Evolutionary conservation across 805 yeast genomes (phyloP).

Genomic region (Starmerella vitae): DNA sequence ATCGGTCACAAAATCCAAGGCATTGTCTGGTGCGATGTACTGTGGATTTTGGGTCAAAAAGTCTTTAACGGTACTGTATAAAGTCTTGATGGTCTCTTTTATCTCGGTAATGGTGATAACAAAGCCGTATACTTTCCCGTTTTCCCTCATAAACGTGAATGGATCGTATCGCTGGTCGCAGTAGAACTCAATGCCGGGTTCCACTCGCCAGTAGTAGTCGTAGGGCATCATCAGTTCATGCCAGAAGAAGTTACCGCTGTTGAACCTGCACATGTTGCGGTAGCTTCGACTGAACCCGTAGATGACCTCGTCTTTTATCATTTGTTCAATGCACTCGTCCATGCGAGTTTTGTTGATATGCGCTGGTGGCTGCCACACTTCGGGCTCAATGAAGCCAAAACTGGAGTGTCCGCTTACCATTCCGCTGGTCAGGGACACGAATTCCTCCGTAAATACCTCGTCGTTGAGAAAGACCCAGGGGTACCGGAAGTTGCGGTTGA

Average conservation of each 20-base stretch:
- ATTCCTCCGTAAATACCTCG: constrained; percentile 69
- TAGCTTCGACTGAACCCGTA: constrained; percentile 57
- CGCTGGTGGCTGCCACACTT: constrained; percentile 69
- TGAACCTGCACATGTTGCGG: constrained; percentile 91
- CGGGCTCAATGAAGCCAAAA: constrained; percentile 68
- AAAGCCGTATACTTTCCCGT: constrained; percentile 73
- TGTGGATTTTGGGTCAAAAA: constrained; percentile 48
- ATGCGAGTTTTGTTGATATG: constrained; percentile 50
- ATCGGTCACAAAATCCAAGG: constrained; percentile 45
- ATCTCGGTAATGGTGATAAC: constrained; percentile 75
- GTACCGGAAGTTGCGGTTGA: constrained; percentile 65
- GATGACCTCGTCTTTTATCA: constrained; percentile 37
- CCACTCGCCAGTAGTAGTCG: constrained; percentile 91
- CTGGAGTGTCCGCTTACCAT: constrained; percentile 63
- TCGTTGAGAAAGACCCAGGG: constrained; percentile 96
- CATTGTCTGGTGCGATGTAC: constrained; percentile 49
- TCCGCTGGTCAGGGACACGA: constrained; percentile 51
- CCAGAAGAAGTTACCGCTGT: constrained; percentile 79
- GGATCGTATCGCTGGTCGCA: constrained; percentile 70
- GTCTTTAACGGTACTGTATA: constrained; percentile 63
- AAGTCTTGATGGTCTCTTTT: constrained; percentile 68
- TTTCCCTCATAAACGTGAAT: constrained; percentile 62
- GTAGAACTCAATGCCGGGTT: constrained; percentile 76
- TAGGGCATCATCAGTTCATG: constrained; percentile 58
- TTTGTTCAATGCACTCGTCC: constrained; percentile 34